Evolutionary conservation across 495 filamentous ascomycete genomes (phyloP).

Genomic region (Chaetomidium leptoderma): DNA sequence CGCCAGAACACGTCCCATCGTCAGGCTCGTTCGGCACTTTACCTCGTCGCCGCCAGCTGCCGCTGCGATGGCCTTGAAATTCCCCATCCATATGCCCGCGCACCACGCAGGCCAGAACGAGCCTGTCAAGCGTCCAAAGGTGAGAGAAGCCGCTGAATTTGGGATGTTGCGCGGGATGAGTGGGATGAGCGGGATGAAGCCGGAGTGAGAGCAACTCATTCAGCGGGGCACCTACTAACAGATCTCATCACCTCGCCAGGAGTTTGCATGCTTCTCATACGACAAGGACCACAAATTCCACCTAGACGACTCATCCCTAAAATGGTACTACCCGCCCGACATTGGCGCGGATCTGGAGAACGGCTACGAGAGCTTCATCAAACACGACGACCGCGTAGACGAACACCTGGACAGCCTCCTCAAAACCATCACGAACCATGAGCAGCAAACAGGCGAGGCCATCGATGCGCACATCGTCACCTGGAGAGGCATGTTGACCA

Average conservation of each 20-base stretch:
- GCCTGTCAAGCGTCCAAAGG: constrained; percentile 62
- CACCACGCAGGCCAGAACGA: constrained; percentile 59
- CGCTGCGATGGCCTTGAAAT: constrained; percentile 35
- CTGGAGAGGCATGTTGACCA: constrained; percentile 99
- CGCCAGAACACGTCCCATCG: not conserved
- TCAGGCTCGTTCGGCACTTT: not conserved
- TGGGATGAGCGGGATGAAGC: not conserved
- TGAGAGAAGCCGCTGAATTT: constrained; percentile 25
- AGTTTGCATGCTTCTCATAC: constrained; percentile 88
- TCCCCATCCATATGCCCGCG: constrained; percentile 59
- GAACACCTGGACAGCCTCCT: constrained; percentile 86
- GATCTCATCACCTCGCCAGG: constrained; percentile 41
- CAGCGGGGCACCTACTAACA: not conserved
- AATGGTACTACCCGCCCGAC: constrained; percentile 80
- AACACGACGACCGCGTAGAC: constrained; percentile 75
- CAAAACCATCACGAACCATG: constrained; percentile 65
- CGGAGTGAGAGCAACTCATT: not conserved
- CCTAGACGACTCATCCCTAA: constrained; percentile 70
- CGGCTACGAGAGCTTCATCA: constrained; percentile 79
- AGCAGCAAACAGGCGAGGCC: constrained; percentile 60
- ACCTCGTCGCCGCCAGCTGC: not conserved
- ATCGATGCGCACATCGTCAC: constrained; percentile 79
- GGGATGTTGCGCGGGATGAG: not conserved
- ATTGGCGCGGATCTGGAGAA: constrained; percentile 66
- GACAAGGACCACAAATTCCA: constrained; percentile 74